Percentiles rank a stretch among this genome's conserved stretches.
These are phyloP conservation scores for Rhypophila decipiens DNA, from an alignment of 495 filamentous ascomycete species.

Conservation along the genomic window DNA sequence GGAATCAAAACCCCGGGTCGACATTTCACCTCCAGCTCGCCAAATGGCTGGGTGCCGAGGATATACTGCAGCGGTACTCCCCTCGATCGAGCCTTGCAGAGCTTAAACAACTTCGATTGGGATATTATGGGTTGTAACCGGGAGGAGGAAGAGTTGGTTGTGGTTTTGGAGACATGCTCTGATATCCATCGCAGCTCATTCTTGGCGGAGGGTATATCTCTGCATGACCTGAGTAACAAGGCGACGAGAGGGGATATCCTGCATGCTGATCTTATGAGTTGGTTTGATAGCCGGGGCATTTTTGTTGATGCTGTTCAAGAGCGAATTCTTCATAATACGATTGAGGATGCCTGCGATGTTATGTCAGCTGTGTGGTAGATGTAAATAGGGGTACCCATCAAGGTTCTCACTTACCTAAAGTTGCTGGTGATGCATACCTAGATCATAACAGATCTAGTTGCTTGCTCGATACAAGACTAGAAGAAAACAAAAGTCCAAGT, in stretches of 20 bases:
- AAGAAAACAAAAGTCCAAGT: no score
- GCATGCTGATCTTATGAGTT: no score
- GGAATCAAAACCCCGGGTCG: conserved; percentile 76
- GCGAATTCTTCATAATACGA: no score
- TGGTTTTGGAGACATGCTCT: conserved; percentile 39
- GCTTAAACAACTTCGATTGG: conserved; percentile 28
- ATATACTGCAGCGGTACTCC: conserved; percentile 86
- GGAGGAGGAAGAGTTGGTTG: conserved; percentile 6
- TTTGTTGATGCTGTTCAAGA: no score
- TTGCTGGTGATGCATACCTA: no score
- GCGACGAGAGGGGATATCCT: conserved; percentile 54
- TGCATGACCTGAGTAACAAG: conserved; percentile 61
- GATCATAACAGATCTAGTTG: no score
- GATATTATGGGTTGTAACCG: not conserved
- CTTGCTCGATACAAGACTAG: no score
- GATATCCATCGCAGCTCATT: conserved; percentile 86
- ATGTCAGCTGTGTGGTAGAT: no score
- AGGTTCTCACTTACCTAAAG: no score
- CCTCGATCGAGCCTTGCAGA: conserved; percentile 52
- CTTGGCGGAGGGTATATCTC: conserved; percentile 56
- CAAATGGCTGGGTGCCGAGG: conserved; percentile 83
- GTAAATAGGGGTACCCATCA: no score
- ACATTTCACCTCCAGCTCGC: conserved; percentile 72
- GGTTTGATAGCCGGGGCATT: no score
- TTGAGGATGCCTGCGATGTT: no score